A percentile compares a stretch with the other conserved stretches of the same genome.
Evolutionary conservation across 2,329 filamentous ascomycete species (phyloP).

Genomic region (Colletotrichum sublineola): DNA sequence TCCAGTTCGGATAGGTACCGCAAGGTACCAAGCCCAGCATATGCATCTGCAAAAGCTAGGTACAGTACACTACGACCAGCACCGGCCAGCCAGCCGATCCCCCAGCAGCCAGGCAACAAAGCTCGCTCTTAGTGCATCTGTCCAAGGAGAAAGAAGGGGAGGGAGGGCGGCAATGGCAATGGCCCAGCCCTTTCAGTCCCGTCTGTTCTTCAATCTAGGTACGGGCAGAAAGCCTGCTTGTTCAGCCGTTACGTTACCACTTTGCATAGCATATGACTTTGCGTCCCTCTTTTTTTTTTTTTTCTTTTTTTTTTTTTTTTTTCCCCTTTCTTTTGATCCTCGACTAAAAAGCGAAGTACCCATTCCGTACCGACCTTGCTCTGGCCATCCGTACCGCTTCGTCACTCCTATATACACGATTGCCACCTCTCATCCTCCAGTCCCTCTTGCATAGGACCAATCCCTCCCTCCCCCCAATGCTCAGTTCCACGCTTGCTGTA

Average conservation of each 20-base stretch:
- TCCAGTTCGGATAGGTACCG: conserved; percentile 24
- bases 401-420: conserved; percentile 11
- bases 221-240: conserved; percentile 26
- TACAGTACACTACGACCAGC: neutral
- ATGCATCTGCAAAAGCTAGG: conserved; percentile 8
- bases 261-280: conserved; percentile 36
- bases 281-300: conserved; percentile 23
- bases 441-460: conserved; percentile 23
- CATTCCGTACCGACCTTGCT: conserved; percentile 13
- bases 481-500: conserved; percentile 36
- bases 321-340: conserved; percentile 2
- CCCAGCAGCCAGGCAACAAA: conserved; percentile 30
- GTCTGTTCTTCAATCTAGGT: neutral
- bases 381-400: conserved; percentile 12
- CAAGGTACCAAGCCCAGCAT: conserved; percentile 23
- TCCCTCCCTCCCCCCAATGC: conserved; percentile 12
- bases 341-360: conserved; percentile 5
- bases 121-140: conserved; percentile 20
- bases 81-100: neutral
- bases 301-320: neutral
- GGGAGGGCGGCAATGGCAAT: neutral
- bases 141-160: neutral
- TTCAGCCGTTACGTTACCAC: conserved; percentile 33
- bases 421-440: conserved; percentile 14
- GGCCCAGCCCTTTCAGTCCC: neutral